These are phyloP conservation scores for Endotrypanum monterogeii DNA, from an alignment of 208 protist genomes.

Conservation along the genomic window DNA sequence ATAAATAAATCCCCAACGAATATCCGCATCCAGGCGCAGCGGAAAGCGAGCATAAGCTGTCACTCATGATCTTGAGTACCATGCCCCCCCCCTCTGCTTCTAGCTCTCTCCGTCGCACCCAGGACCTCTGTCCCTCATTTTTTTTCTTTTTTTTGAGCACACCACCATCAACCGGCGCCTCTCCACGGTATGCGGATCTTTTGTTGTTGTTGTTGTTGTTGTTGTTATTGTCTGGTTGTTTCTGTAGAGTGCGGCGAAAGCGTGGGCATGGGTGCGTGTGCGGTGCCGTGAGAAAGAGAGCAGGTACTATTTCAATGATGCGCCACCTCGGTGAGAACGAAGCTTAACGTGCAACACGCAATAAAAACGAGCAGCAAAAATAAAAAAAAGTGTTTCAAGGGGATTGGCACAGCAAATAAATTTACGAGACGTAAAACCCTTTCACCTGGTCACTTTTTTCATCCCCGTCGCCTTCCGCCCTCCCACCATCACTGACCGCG, in stretches of 20 bases:
- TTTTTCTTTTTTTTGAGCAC: too few relatives aligned
- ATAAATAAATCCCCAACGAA: not conserved
- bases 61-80: not conserved
- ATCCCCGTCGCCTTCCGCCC: not conserved
- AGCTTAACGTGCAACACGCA: conserved; percentile 2
- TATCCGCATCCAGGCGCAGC: not conserved
- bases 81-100: not conserved
- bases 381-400: not conserved
- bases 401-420: too few relatives aligned
- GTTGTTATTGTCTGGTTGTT: too few relatives aligned
- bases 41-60: not conserved
- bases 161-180: not conserved
- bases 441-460: not conserved
- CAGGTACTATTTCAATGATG: not conserved
- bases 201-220: too few relatives aligned
- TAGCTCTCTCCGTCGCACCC: not conserved
- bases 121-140: not conserved
- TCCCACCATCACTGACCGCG: conserved; percentile 17
- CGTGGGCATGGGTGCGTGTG: not conserved
- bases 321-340: not conserved
- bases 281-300: not conserved
- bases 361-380: not conserved
- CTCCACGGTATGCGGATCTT: too few relatives aligned
- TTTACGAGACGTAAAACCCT: not conserved
- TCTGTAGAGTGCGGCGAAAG: too few relatives aligned